Evolutionary conservation across 2,329 filamentous ascomycete species (phyloP).

Genomic region (Cryphonectria radicalis): DNA sequence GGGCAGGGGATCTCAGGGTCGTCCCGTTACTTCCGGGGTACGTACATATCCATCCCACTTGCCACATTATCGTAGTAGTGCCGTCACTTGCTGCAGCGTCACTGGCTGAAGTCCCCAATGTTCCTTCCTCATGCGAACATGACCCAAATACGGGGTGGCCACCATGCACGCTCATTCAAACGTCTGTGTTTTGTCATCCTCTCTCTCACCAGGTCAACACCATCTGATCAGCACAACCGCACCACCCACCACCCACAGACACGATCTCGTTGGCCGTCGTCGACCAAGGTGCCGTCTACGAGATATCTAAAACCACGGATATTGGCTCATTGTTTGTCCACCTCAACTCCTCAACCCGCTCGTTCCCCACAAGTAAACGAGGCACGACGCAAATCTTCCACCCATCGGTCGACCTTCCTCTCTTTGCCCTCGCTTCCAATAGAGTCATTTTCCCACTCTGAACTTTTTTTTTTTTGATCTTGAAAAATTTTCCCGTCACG

Average conservation of each 20-base stretch:
- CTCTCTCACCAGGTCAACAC: neutral
- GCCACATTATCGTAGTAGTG: neutral
- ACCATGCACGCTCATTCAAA: no score
- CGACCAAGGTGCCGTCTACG: neutral
- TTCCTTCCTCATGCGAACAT: conserved; percentile 2
- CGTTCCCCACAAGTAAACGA: neutral
- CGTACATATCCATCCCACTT: neutral
- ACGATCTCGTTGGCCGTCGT: neutral
- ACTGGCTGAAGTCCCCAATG: neutral
- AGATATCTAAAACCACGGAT: neutral
- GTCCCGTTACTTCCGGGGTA: conserved; percentile 3
- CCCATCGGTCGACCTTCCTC: neutral
- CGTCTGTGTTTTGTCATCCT: no score
- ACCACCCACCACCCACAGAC: no score
- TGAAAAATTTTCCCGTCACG: neutral
- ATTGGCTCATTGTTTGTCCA: neutral
- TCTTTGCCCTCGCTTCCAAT: neutral
- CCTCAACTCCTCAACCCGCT: neutral
- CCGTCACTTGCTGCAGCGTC: neutral
- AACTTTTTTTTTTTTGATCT: neutral
- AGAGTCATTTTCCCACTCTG: neutral
- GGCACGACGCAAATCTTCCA: no score
- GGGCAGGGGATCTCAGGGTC: neutral
- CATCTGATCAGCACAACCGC: no score
- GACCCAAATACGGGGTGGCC: neutral